These are phyloP conservation scores for Cynanchum wilfordii DNA, from an alignment of 257 asterid species.

Conservation along the genomic window DNA sequence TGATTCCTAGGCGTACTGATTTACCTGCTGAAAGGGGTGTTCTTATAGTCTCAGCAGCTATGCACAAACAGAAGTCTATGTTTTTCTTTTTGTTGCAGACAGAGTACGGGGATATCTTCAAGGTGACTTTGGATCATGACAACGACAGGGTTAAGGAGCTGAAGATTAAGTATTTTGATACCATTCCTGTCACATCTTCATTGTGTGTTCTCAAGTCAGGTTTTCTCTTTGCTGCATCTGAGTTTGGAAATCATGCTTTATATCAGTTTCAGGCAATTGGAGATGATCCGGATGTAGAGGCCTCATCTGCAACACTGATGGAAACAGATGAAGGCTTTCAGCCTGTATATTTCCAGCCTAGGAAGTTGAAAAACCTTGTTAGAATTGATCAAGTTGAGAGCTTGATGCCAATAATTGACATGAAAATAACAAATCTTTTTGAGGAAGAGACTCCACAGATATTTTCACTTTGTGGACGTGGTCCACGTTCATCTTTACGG, in stretches of 20 bases:
- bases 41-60: conserved; percentile 88
- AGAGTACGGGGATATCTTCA: conserved; percentile 91
- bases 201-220: conserved; percentile 97
- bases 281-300: conserved; percentile 92
- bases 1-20: conserved; percentile 90
- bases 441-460: conserved; percentile 98
- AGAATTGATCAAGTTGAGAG: conserved; percentile 93
- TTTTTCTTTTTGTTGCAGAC: conserved; percentile 98
- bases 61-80: conserved; percentile 93
- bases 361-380: conserved; percentile 88
- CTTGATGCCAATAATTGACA: conserved; percentile 94
- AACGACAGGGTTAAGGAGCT: conserved; percentile 83
- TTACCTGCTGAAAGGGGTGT: conserved; percentile 98
- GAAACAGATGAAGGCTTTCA: conserved; percentile 98
- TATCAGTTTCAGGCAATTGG: conserved; percentile 97
- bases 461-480: conserved; percentile 92
- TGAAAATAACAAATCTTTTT: conserved; percentile 78
- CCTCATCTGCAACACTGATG: conserved; percentile 88
- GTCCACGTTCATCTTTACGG: conserved; percentile 88
- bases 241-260: conserved; percentile 95
- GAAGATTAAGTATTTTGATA: conserved; percentile 89
- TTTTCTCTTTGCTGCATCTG: conserved; percentile 92
- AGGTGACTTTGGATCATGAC: conserved; percentile 79
- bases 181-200: conserved; percentile 88
- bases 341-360: conserved; percentile 94